A percentile compares a stretch with the other conserved stretches of the same genome.
Conservation (phyloP, 306 rosid genomes). For the Benincasa hispida region DNA sequence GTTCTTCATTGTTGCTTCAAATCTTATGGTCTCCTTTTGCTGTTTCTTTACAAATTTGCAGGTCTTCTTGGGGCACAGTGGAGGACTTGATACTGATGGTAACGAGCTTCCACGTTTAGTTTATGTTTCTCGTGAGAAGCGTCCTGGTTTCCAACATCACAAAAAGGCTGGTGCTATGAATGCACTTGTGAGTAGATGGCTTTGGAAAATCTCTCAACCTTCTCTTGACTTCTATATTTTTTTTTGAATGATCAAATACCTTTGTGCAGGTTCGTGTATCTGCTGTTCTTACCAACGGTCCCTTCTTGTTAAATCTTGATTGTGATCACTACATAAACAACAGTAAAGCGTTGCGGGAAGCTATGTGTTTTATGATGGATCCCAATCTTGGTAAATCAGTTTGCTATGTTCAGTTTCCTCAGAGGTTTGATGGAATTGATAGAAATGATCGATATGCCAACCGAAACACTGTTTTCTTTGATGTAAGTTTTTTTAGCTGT, state of each 20-base stretch:
- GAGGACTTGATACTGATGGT: constrained; percentile 89
- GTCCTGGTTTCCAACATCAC: constrained; percentile 99
- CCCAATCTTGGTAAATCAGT: constrained; percentile 90
- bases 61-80: constrained; percentile 99
- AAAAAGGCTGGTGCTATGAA: constrained; percentile 99
- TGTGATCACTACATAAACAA: constrained; percentile 98
- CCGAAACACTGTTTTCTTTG: constrained; percentile 93
- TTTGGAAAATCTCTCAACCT: background rate
- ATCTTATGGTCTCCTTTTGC: background rate
- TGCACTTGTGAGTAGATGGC: constrained; percentile 65
- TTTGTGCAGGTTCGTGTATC: constrained; percentile 82
- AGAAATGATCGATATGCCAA: constrained; percentile 93
- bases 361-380: constrained; percentile 99
- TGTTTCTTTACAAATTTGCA: constrained; percentile 9
- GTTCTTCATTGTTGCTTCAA: background rate
- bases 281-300: constrained; percentile 95
- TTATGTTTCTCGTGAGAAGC: constrained; percentile 99
- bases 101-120: constrained; percentile 90
- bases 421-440: constrained; percentile 97
- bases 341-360: constrained; percentile 95
- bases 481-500: constrained; percentile 36
- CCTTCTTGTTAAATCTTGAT: constrained; percentile 94
- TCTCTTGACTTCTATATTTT: background rate
- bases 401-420: constrained; percentile 96
- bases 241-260: background rate